Conservation (phyloP, 495 filamentous ascomycete species). For the Platismatia glauca region DNA sequence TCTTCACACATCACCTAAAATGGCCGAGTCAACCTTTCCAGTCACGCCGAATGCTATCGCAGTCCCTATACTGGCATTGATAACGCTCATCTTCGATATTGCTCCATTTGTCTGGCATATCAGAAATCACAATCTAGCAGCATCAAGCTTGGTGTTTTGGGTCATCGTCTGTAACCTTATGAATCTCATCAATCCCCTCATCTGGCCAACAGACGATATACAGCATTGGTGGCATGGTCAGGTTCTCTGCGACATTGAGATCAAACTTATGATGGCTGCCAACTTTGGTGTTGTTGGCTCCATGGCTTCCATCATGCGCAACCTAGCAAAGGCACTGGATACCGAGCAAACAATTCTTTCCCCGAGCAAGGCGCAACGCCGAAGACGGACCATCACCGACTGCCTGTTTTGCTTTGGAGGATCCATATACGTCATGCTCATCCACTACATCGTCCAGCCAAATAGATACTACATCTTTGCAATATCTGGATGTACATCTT, state of each 20-base stretch:
- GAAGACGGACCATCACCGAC: conserved; percentile 48
- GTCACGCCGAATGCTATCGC: conserved; percentile 33
- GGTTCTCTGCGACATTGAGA: conserved; percentile 76
- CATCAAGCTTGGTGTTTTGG: conserved; percentile 54
- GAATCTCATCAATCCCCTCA: conserved; percentile 64
- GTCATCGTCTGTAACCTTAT: conserved; percentile 55
- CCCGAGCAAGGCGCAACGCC: conserved; percentile 43
- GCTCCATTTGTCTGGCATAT: conserved; percentile 48
- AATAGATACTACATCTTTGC: conserved; percentile 64
- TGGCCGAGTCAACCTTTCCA: conserved; percentile 30
- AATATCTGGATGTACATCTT: conserved; percentile 61
- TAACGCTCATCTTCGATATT: conserved; percentile 48
- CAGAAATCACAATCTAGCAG: conserved; percentile 52
- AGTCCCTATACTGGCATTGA: conserved; percentile 44
- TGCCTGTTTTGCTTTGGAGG: conserved; percentile 58
- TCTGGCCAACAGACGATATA: conserved; percentile 71
- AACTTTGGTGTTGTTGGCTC: conserved; percentile 56
- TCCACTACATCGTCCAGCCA: conserved; percentile 60
- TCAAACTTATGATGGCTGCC: conserved; percentile 55
- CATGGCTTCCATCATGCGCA: conserved; percentile 61
- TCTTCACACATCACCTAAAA: conserved; percentile 5
- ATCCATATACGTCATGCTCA: conserved; percentile 55
- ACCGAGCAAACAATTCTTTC: conserved; percentile 50
- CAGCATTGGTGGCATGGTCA: conserved; percentile 60
- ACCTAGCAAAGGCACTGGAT: conserved; percentile 60